Evolutionary conservation across 2,329 filamentous ascomycete genomes (phyloP).

Genomic region (Scedosporium dehoogii): DNA sequence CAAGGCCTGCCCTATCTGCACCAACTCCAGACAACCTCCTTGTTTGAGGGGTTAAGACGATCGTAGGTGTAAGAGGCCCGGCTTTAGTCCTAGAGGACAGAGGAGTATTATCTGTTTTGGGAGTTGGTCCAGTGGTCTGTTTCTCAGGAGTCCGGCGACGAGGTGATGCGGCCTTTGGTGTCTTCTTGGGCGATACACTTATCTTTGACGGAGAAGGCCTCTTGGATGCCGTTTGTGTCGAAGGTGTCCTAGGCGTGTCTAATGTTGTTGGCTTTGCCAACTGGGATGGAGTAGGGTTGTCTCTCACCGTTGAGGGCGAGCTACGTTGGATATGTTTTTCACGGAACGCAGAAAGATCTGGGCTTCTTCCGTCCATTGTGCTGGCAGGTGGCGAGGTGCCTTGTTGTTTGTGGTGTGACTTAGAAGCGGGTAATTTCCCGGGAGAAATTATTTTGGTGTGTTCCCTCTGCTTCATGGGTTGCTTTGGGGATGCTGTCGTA

Average conservation of each 20-base stretch:
- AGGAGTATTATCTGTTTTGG: conserved; percentile 18
- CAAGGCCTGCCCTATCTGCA: conserved; percentile 59
- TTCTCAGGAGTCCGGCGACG: conserved; percentile 18
- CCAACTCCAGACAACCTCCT: conserved; percentile 54
- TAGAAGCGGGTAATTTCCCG: background rate
- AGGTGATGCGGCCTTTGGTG: conserved; percentile 9
- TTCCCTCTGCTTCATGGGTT: conserved; percentile 49
- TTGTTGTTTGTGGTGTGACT: conserved; percentile 11
- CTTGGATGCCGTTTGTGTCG: conserved; percentile 10
- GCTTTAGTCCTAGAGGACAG: conserved; percentile 46
- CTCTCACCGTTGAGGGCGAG: conserved; percentile 23
- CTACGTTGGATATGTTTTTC: conserved; percentile 40
- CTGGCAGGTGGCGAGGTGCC: conserved; percentile 14
- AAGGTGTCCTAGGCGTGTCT: conserved; percentile 7
- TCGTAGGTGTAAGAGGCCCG: conserved; percentile 50
- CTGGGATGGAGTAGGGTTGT: background rate
- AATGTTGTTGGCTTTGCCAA: conserved; percentile 13
- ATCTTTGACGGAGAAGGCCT: background rate
- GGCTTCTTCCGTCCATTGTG: conserved; percentile 33
- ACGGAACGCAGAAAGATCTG: conserved; percentile 43
- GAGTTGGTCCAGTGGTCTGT: conserved; percentile 7
- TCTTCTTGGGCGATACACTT: conserved; percentile 1
- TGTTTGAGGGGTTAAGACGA: conserved; percentile 51
- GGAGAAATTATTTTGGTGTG: conserved; percentile 27
- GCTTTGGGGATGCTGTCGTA: conserved; percentile 38